Evolutionary conservation across 495 filamentous ascomycete species (phyloP).

Genomic region (Echria macrotheca): DNA sequence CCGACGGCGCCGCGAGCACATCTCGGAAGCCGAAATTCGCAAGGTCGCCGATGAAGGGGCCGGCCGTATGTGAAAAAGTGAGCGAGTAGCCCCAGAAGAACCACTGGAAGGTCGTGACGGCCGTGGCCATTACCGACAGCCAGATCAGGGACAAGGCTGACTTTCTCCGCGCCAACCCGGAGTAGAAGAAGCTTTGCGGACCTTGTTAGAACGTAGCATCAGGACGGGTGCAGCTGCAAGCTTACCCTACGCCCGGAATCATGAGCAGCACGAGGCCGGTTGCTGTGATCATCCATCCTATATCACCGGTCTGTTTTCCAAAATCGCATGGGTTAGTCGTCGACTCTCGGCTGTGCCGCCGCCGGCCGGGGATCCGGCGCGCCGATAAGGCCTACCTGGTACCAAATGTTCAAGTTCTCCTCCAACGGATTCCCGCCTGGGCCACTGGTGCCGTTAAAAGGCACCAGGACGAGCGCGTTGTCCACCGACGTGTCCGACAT

Average conservation of each 20-base stretch:
- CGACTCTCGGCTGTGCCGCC: constrained; percentile 4
- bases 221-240: background rate
- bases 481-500: constrained; percentile 39
- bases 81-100: constrained; percentile 98
- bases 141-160: constrained; percentile 90
- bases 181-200: constrained; percentile 78
- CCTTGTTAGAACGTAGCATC: background rate
- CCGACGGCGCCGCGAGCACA: constrained; percentile 70
- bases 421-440: constrained; percentile 70
- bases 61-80: constrained; percentile 82
- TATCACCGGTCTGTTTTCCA: constrained; percentile 67
- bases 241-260: constrained; percentile 84
- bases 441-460: constrained; percentile 62
- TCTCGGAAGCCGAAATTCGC: constrained; percentile 79
- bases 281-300: constrained; percentile 80
- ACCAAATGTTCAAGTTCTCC: constrained; percentile 74
- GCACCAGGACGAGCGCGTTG: constrained; percentile 45
- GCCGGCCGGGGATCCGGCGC: no score
- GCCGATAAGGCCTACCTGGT: constrained; percentile 53
- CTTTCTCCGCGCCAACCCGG: constrained; percentile 87
- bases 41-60: constrained; percentile 76
- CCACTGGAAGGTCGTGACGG: constrained; percentile 90
- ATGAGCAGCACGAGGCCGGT: constrained; percentile 90
- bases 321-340: constrained; percentile 2
- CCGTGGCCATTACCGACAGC: constrained; percentile 89